These are phyloP conservation scores for Fusarium solani-melongenae DNA, from an alignment of 2,329 filamentous ascomycete species.

Conservation along the genomic window DNA sequence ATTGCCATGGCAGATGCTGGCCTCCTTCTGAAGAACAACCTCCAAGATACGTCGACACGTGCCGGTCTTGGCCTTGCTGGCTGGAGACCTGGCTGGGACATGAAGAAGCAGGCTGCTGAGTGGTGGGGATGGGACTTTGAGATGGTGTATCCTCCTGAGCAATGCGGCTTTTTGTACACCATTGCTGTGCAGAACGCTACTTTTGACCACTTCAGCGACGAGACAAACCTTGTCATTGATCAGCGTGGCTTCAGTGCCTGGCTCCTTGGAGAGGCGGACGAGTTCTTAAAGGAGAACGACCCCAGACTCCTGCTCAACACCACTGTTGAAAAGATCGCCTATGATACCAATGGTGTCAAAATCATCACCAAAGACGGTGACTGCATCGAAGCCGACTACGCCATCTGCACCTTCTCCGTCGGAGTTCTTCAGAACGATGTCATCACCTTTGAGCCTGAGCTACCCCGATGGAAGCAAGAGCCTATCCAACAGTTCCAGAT, in stretches of 20 bases:
- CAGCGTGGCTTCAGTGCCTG: conserved; percentile 70
- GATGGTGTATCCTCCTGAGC: conserved; percentile 65
- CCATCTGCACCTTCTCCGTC: conserved; percentile 74
- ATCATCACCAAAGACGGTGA: conserved; percentile 63
- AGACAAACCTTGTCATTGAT: conserved; percentile 71
- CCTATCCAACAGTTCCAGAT: conserved; percentile 74
- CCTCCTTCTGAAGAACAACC: conserved; percentile 65
- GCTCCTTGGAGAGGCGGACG: conserved; percentile 65
- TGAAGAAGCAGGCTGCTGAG: conserved; percentile 68
- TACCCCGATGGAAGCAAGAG: conserved; percentile 73
- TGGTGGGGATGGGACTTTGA: conserved; percentile 72
- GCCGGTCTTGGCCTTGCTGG: conserved; percentile 68
- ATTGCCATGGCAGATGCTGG: conserved; percentile 65
- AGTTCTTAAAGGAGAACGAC: conserved; percentile 68
- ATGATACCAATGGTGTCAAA: conserved; percentile 63
- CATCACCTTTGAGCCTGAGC: conserved; percentile 66
- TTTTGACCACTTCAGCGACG: conserved; percentile 70
- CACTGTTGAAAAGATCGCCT: conserved; percentile 64
- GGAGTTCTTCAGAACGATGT: conserved; percentile 73
- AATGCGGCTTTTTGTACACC: conserved; percentile 66
- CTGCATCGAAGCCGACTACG: conserved; percentile 70
- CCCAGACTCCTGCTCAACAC: conserved; percentile 68
- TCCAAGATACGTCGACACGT: conserved; percentile 71
- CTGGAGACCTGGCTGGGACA: conserved; percentile 69
- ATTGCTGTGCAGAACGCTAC: conserved; percentile 68